Base-by-base conservation (phyloP, 2,329 filamentous ascomycete species). In the Stemphylium beticola region DNA sequence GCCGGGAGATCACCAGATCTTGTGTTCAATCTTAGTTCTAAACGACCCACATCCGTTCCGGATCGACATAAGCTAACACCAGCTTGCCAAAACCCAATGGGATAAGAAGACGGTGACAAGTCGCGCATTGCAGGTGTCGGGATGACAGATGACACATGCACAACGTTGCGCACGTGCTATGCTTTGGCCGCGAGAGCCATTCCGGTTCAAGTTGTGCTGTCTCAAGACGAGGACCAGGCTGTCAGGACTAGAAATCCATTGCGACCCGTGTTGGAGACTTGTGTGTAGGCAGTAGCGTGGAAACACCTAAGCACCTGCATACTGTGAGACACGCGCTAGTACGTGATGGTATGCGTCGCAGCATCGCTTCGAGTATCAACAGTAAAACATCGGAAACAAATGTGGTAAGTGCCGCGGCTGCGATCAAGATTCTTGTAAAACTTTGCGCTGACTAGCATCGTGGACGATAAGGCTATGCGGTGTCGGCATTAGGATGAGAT, bases 11-110 rank as follows among this genome's bases (percentile, higher is more conserved):
- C 60, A 45, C 53, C 52, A 54, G 50, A 48, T 56, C 60, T 65
- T 68, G 59, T 60, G 34, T 57, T 46, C 43, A 61, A 59, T 44
- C 44, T 55, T 59, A 47, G 55, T 56, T 54, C 45, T n/a, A 45
- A 49, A 43, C 33, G 45, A 15, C 40, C 55, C 43, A 49, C 53
- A 43, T 31, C 38, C 46, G 32, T 43, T 34, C 33, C 32, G 33
- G 34, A 51, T 40, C 45, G 32, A 22, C 41, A 50, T 38, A 37
- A 9, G 39, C 17, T 17, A 22, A 14, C 33, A n/a, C n/a, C 31
- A 34, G 38, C n/a, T 44, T 26, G 45, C 24, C 39, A 17, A 32
- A n/a, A 48, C 29, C 38, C 32, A 9, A 26, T 24, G 22, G 22
- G n/a, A n/a, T 7, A 24, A 4, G 22, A 4, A 24, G 22, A 24